These are phyloP conservation scores for Tulasnella sp. DNA, from an alignment of 768 basidiomycete genomes.

Conservation along the genomic window DNA sequence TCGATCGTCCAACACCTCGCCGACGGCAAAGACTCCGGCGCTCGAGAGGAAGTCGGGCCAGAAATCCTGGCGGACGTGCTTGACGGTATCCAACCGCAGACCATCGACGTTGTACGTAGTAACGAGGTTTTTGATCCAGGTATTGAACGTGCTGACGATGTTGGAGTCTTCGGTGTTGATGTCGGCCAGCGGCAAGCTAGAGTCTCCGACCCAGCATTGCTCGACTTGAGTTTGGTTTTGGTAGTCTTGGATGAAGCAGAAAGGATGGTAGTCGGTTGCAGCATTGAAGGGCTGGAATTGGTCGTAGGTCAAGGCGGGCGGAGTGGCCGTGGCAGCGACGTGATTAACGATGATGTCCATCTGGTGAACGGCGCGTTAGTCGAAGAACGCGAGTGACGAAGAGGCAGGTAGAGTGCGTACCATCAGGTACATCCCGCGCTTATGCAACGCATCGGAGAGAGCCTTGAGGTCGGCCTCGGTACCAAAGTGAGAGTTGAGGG, in stretches of 20 bases:
- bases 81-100: slow-evolving; percentile 41
- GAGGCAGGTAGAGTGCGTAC: slow-evolving; percentile 25
- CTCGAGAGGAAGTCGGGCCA: slow-evolving; percentile 36
- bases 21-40: slow-evolving; percentile 37
- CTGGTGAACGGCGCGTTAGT: slow-evolving; percentile 31
- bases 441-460: slow-evolving; percentile 62
- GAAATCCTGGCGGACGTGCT: slow-evolving; percentile 37
- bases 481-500: slow-evolving; percentile 68
- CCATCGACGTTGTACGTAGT: slow-evolving; percentile 38
- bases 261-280: slow-evolving; percentile 27
- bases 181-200: slow-evolving; percentile 37
- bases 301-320: background rate
- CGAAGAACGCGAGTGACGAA: background rate
- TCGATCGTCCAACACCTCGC: slow-evolving; percentile 34
- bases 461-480: slow-evolving; percentile 65
- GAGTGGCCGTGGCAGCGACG: slow-evolving; percentile 13
- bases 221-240: slow-evolving; percentile 28
- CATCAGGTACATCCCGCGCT: slow-evolving; percentile 80
- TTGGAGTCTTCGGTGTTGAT: slow-evolving; percentile 37
- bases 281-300: too few species aligned
- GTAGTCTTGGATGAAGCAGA: slow-evolving; percentile 25
- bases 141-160: slow-evolving; percentile 35
- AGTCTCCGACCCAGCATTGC: slow-evolving; percentile 39
- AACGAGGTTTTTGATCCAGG: slow-evolving; percentile 38
- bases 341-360: slow-evolving; percentile 24